Conservation (phyloP, 495 filamentous ascomycete genomes). For the Talaromyces stipitatus region DNA sequence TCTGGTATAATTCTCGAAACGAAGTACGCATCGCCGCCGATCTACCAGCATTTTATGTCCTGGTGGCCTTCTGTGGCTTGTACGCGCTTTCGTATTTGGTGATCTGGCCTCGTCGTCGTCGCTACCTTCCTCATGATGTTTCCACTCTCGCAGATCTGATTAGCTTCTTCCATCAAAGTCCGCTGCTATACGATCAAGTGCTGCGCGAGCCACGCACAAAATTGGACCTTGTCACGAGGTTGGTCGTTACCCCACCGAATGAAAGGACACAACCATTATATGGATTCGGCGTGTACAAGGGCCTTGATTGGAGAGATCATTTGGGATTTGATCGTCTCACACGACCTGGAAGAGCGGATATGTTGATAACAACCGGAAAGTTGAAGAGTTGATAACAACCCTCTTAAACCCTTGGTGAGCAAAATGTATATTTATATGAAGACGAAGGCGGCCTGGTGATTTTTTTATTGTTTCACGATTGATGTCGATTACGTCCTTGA, state of each 20-base stretch:
- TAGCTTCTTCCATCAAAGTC: conserved; percentile 63
- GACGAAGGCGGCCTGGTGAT: neutral
- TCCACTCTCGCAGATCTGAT: conserved; percentile 68
- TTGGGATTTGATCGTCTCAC: conserved; percentile 56
- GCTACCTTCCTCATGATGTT: conserved; percentile 62
- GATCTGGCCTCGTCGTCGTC: conserved; percentile 46
- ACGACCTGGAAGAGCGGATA: conserved; percentile 37
- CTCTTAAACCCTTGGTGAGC: neutral
- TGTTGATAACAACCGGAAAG: conserved; percentile 34
- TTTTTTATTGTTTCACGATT: neutral
- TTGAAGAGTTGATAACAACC: neutral
- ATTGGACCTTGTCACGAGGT: conserved; percentile 53
- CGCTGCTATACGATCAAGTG: conserved; percentile 57
- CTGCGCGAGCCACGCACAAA: conserved; percentile 54
- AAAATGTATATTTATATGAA: neutral
- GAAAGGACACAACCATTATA: conserved; percentile 45
- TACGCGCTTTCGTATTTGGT: conserved; percentile 57
- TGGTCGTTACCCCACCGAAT: conserved; percentile 42
- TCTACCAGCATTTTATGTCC: conserved; percentile 57
- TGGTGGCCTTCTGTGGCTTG: conserved; percentile 58
- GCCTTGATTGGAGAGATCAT: conserved; percentile 56
- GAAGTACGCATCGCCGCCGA: conserved; percentile 61
- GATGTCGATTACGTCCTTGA: neutral
- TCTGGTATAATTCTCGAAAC: conserved; percentile 47
- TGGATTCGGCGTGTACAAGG: conserved; percentile 55